Percentiles rank a stretch among this genome's conserved stretches.
Conservation (phyloP, 2,329 filamentous ascomycete species). For the Hypoxylon sp. region DNA sequence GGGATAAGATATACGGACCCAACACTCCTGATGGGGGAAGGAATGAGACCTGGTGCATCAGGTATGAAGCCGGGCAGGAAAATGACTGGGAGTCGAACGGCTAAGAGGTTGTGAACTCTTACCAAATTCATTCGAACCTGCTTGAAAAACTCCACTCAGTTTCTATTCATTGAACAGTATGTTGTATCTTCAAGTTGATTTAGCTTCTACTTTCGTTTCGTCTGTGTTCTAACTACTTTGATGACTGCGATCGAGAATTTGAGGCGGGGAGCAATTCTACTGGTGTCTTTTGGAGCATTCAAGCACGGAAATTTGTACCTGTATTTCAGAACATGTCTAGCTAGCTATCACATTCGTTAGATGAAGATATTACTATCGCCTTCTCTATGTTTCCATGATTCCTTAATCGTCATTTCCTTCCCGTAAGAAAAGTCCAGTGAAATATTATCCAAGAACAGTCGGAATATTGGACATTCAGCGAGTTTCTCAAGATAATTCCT, state of each 20-base stretch:
- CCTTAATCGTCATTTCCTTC: background rate
- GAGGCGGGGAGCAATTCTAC: background rate
- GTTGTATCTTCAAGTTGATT: background rate
- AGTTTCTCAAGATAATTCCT: background rate
- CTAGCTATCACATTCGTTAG: constrained; percentile 13
- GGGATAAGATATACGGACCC: constrained; percentile 32
- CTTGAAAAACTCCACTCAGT: background rate
- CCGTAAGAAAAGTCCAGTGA: background rate
- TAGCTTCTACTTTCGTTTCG: background rate
- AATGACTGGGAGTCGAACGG: constrained; percentile 29
- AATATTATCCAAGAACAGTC: background rate
- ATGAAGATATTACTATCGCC: background rate
- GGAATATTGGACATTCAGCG: background rate
- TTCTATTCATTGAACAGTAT: constrained; percentile 12
- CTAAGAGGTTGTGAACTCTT: background rate
- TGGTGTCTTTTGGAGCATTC: constrained; percentile 6
- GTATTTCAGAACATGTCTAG: constrained; percentile 1
- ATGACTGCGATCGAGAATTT: constrained; percentile 1
- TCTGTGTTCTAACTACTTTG: background rate
- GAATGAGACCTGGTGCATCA: constrained; percentile 25
- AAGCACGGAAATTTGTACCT: background rate
- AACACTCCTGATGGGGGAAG: constrained; percentile 26
- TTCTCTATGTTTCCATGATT: background rate
- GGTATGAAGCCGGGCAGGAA: constrained; percentile 24
- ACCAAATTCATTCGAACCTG: background rate